Evolutionary conservation across 108 stramenopile species (phyloP).

Genomic region (Conticribra weissflogii): DNA sequence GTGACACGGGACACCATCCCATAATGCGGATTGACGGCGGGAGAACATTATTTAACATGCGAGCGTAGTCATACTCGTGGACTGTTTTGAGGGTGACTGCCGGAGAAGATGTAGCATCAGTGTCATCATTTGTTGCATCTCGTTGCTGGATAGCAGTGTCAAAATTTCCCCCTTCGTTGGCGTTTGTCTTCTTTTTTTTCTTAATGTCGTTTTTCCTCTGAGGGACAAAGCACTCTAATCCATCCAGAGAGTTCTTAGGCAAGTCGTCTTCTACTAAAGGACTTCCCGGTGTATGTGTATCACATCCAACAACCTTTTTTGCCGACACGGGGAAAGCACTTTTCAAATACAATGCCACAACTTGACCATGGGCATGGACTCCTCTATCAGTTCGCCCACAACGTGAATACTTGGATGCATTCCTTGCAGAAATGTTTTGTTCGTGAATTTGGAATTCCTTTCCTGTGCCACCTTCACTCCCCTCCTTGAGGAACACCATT

Average conservation of each 20-base stretch:
- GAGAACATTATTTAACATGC: conserved; percentile 92
- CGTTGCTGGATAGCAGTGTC: neutral
- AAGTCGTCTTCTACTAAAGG: conserved; percentile 55
- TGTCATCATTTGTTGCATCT: neutral
- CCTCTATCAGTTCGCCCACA: conserved; percentile 98
- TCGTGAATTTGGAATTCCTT: neutral
- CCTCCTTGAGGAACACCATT: conserved; percentile 6
- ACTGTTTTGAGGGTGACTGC: conserved; percentile 49
- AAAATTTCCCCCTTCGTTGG: neutral
- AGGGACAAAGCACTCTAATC: conserved; percentile 52
- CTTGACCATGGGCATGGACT: conserved; percentile 95
- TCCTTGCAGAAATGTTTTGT: conserved; percentile 13
- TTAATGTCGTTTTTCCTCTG: conserved; percentile 20
- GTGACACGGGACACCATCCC: conserved; percentile 93
- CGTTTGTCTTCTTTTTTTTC: conserved; percentile 27
- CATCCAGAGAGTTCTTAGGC: conserved; percentile 68
- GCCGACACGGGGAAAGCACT: conserved; percentile 71
- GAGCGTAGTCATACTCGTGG: conserved; percentile 88
- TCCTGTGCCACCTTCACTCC: neutral
- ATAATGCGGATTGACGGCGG: conserved; percentile 91
- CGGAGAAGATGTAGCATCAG: neutral
- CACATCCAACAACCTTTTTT: conserved; percentile 30
- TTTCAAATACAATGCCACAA: conserved; percentile 84
- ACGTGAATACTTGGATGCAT: conserved; percentile 78
- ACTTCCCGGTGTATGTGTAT: conserved; percentile 35